phyloP scores from a whole-genome alignment of 2,329 filamentous ascomycete species.

The Colletotrichum sp. region DNA sequence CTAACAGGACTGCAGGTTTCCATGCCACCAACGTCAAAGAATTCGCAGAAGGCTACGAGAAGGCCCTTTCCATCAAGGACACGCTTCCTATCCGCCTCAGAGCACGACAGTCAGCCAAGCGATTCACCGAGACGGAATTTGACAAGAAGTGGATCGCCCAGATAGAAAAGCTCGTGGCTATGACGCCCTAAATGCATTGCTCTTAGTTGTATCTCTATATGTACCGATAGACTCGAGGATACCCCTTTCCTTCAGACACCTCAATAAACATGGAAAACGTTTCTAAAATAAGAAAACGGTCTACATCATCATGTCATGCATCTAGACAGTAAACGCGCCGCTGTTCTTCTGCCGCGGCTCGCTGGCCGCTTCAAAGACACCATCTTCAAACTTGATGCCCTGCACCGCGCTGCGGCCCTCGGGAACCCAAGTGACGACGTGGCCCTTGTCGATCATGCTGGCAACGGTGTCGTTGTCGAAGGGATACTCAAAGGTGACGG shows the following conservation, averaged over 20 bases:
- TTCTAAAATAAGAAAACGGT: background rate
- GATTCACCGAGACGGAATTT: constrained; percentile 91
- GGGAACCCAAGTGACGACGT: constrained; percentile 74
- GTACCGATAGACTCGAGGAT: constrained; percentile 38
- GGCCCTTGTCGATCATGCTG: constrained; percentile 67
- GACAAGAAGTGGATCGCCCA: constrained; percentile 77
- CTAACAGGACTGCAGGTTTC: constrained; percentile 64
- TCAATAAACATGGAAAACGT: background rate
- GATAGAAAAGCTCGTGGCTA: constrained; percentile 72
- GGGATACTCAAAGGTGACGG: constrained; percentile 68
- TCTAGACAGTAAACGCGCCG: constrained; percentile 60
- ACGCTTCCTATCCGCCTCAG: constrained; percentile 76
- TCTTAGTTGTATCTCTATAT: constrained; percentile 19
- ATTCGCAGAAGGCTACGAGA: constrained; percentile 81
- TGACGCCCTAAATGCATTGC: constrained; percentile 26
- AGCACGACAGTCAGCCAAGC: constrained; percentile 77
- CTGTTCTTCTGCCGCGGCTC: constrained; percentile 78
- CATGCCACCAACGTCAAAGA: constrained; percentile 80
- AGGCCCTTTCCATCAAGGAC: constrained; percentile 75
- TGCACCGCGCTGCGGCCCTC: constrained; percentile 73
- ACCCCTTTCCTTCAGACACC: constrained; percentile 32
- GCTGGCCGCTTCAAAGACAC: constrained; percentile 77
- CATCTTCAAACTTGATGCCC: constrained; percentile 66
- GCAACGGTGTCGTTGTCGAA: constrained; percentile 70
- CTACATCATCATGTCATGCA: background rate